Evolutionary conservation across 2,329 filamentous ascomycete genomes (phyloP).

Genomic region (Ceratocystis ficicola): DNA sequence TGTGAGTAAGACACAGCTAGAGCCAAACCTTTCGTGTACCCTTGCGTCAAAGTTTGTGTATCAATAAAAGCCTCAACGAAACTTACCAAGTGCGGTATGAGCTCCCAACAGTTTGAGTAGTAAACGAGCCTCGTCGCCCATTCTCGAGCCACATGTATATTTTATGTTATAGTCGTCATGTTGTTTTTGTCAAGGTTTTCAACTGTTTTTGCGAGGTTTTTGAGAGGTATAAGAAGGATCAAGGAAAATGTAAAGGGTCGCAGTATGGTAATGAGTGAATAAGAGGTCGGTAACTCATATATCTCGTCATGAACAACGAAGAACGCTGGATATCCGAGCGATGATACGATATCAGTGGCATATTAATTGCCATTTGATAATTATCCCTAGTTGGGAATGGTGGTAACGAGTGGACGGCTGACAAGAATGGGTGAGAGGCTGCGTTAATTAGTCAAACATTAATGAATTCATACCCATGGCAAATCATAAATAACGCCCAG

Average conservation of each 20-base stretch:
- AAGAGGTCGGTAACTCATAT: slow-evolving; percentile 25
- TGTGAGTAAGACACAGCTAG: neutral
- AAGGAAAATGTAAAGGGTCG: slow-evolving; percentile 26
- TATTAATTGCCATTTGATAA: neutral
- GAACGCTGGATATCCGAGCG: slow-evolving; percentile 19
- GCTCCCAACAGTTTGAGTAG: neutral
- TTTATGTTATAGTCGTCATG: neutral
- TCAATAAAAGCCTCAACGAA: neutral
- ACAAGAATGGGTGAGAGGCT: neutral
- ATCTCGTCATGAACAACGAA: no score
- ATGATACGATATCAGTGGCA: slow-evolving; percentile 10
- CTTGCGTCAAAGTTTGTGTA: neutral
- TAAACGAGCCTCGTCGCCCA: neutral
- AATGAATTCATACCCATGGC: neutral
- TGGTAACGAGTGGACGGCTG: slow-evolving; percentile 8
- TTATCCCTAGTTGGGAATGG: slow-evolving; percentile 6
- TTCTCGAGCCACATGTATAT: slow-evolving; percentile 15
- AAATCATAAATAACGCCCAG: neutral
- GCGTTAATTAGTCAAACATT: slow-evolving; percentile 9
- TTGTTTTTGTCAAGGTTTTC: slow-evolving; percentile 17
- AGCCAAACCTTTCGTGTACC: neutral
- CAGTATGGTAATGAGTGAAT: slow-evolving; percentile 28
- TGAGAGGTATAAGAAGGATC: slow-evolving; percentile 9
- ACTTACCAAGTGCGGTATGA: neutral
- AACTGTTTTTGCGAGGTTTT: slow-evolving; percentile 22